Conservation (phyloP, 148 eudicot species). For the Chenopodium quinoa region DNA sequence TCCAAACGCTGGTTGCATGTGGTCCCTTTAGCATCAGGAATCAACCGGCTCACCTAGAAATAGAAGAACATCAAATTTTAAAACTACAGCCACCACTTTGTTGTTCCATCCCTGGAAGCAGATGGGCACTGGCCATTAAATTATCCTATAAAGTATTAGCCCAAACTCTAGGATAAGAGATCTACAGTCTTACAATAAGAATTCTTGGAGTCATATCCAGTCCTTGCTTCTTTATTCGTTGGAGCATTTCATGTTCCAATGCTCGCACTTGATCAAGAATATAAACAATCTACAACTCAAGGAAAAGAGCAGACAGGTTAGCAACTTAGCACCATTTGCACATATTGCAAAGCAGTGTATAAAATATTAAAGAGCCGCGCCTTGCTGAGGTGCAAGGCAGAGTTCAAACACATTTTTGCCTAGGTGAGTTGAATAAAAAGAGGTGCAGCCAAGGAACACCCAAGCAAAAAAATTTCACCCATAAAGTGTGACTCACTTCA, state of each 20-base stretch:
- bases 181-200: slow-evolving; percentile 57
- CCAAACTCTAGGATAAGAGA: background rate
- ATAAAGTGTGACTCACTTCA: too few species aligned
- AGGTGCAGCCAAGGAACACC: too few species aligned
- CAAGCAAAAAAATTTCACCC: too few species aligned
- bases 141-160: background rate
- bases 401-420: too few species aligned
- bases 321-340: background rate
- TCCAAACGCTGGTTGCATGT: slow-evolving; percentile 93
- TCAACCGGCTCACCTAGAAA: slow-evolving; percentile 74
- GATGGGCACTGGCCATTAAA: background rate
- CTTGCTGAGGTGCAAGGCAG: too few species aligned
- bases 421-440: too few species aligned
- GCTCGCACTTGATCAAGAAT: slow-evolving; percentile 99
- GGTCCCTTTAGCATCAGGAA: slow-evolving; percentile 96
- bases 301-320: background rate
- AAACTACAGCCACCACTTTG: background rate
- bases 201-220: slow-evolving; percentile 72
- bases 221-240: slow-evolving; percentile 74
- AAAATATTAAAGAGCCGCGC: too few species aligned
- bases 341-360: background rate
- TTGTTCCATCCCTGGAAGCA: background rate
- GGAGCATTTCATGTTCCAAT: slow-evolving; percentile 80
- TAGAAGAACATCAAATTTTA: background rate
- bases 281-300: slow-evolving; percentile 70